Evolutionary conservation across 2,329 filamentous ascomycete genomes (phyloP).

Genomic region (Xylariales sp.): DNA sequence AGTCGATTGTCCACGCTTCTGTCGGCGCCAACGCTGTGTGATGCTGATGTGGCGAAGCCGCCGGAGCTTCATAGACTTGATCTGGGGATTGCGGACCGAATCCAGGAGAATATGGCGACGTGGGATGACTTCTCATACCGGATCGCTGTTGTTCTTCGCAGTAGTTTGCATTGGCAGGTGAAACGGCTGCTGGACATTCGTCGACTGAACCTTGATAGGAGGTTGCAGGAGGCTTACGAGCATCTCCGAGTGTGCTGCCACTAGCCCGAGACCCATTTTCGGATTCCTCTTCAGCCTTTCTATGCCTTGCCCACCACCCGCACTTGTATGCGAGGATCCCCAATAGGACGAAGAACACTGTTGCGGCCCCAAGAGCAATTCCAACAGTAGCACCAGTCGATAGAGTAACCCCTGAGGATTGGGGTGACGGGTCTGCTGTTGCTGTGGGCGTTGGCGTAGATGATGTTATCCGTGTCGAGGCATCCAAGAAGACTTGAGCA

Average conservation of each 20-base stretch:
- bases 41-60: not conserved
- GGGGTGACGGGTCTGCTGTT: no score
- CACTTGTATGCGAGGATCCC: not conserved
- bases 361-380: not conserved
- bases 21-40: no score
- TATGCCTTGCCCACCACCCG: constrained; percentile 1
- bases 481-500: constrained; percentile 19
- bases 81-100: not conserved
- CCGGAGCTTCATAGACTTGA: not conserved
- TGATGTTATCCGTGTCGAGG: constrained; percentile 9
- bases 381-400: constrained; percentile 31
- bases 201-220: no score
- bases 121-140: no score
- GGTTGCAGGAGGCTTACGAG: not conserved
- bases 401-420: no score
- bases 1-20: not conserved
- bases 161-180: no score
- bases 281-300: not conserved
- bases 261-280: not conserved
- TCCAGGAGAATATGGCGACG: not conserved
- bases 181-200: no score
- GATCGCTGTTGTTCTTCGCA: no score
- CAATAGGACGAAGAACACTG: not conserved
- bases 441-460: not conserved
- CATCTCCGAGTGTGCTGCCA: not conserved